Percentiles rank a stretch among this genome's conserved stretches.
Conservation (phyloP, 2,329 filamentous ascomycete species). For the Ramichloridium luteum region DNA sequence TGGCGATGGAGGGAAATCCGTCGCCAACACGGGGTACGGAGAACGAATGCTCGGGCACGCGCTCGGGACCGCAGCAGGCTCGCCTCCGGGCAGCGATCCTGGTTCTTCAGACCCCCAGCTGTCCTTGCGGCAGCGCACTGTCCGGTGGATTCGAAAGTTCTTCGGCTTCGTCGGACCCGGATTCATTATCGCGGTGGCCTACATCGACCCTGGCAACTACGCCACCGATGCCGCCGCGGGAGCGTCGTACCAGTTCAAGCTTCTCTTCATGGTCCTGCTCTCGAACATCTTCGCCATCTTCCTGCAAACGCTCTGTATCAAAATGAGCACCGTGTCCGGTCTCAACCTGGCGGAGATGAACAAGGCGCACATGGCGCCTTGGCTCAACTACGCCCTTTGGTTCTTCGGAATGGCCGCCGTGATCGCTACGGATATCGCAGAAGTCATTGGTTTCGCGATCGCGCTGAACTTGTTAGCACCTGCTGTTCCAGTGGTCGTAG, state of each 20-base stretch:
- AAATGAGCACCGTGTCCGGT: constrained; percentile 40
- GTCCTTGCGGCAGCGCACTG: constrained; percentile 10
- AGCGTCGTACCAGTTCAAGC: constrained; percentile 50
- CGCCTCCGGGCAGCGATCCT: not conserved
- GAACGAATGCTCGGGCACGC: constrained; percentile 17
- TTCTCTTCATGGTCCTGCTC: constrained; percentile 57
- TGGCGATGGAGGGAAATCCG: constrained; percentile 12
- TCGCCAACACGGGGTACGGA: constrained; percentile 13
- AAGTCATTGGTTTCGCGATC: constrained; percentile 60
- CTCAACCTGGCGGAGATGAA: constrained; percentile 39
- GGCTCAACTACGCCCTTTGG: constrained; percentile 44
- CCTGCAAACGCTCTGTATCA: constrained; percentile 54
- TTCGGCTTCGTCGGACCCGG: constrained; percentile 51
- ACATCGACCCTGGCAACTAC: constrained; percentile 49
- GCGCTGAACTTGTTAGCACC: constrained; percentile 51
- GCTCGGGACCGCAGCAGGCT: constrained; percentile 5
- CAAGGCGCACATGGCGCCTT: constrained; percentile 37
- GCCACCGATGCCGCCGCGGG: constrained; percentile 58
- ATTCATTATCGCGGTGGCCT: constrained; percentile 45
- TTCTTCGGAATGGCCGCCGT: constrained; percentile 45
- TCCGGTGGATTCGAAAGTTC: constrained; percentile 31
- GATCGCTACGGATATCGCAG: constrained; percentile 48
- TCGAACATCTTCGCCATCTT: constrained; percentile 62
- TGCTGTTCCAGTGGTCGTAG: constrained; percentile 52
- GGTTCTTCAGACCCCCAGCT: constrained; percentile 8